A percentile compares a stretch with the other conserved stretches of the same genome.
Conservation (phyloP, 1,284 basidiomycete species). For the Sphagnurus paluster region DNA sequence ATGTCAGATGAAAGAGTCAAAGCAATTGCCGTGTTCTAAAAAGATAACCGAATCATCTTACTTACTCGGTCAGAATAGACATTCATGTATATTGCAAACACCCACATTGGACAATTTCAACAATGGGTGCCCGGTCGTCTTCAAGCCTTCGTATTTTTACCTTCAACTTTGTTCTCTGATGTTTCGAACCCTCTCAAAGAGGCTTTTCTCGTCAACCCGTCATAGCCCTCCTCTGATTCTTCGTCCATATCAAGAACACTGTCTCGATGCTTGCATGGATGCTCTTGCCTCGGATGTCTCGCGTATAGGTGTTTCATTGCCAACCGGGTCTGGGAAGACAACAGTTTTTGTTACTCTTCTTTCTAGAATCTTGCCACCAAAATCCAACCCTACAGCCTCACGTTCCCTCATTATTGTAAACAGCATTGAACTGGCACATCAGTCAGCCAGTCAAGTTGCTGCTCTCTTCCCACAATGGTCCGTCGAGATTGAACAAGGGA, state of each 20-base stretch:
- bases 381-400: slow-evolving; percentile 42
- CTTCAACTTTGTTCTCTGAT: background rate
- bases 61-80: too few species aligned
- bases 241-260: slow-evolving; percentile 92
- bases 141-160: too few species aligned
- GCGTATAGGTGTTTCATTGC: slow-evolving; percentile 90
- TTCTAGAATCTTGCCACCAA: slow-evolving; percentile 52
- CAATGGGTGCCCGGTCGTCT: too few species aligned
- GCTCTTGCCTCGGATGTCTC: slow-evolving; percentile 64
- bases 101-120: too few species aligned
- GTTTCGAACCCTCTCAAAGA: slow-evolving; percentile 9
- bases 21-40: too few species aligned
- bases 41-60: too few species aligned
- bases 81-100: too few species aligned
- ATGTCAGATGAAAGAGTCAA: too few species aligned
- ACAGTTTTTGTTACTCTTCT: slow-evolving; percentile 87
- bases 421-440: slow-evolving; percentile 84
- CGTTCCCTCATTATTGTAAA: slow-evolving; percentile 85
- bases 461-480: slow-evolving; percentile 70
- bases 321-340: slow-evolving; percentile 93
- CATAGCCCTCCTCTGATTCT: slow-evolving; percentile 36
- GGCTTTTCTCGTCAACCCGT: slow-evolving; percentile 10
- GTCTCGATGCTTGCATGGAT: slow-evolving; percentile 75
- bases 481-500: slow-evolving; percentile 93
- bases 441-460: slow-evolving; percentile 78